phyloP scores from a whole-genome alignment of 805 yeast species.

The Kazachstania africana region DNA sequence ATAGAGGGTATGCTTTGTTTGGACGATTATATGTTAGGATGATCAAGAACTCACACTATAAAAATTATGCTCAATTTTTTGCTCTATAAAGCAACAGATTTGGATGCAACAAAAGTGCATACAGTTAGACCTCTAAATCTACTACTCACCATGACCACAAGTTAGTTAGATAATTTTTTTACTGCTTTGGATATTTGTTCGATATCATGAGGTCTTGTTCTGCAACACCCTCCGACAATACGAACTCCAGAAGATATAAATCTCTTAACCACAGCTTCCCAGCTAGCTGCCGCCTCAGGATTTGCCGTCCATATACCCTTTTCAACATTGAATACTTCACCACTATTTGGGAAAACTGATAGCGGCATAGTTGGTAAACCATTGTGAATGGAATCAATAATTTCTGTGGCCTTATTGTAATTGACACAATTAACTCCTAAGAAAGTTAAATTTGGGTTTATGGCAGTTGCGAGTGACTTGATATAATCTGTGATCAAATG shows the following conservation, averaged over 20 bases:
- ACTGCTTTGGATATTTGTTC: conserved; percentile 12
- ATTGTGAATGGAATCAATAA: conserved; percentile 24
- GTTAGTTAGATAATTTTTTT: conserved; percentile 1
- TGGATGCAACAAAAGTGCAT: too few species aligned
- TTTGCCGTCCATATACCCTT: conserved; percentile 32
- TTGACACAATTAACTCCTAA: conserved; percentile 65
- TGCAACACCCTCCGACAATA: conserved; percentile 67
- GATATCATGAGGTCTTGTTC: conserved; percentile 45
- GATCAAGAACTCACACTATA: too few species aligned
- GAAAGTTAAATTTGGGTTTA: conserved; percentile 29
- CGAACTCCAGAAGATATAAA: conserved; percentile 34
- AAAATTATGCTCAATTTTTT: too few species aligned
- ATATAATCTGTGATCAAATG: conserved; percentile 21
- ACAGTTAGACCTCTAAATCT: too few species aligned
- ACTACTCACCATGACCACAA: too few species aligned
- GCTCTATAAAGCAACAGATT: too few species aligned
- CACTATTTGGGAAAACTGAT: conserved; percentile 65
- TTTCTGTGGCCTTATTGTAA: conserved; percentile 30
- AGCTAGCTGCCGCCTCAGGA: conserved; percentile 15
- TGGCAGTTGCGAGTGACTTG: conserved; percentile 9
- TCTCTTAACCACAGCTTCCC: conserved; percentile 30
- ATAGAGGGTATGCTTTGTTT: too few species aligned
- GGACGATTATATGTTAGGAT: too few species aligned
- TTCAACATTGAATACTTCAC: conserved; percentile 47
- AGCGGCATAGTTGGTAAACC: conserved; percentile 27